These are phyloP conservation scores for Coemansia sp. DNA, from an alignment of 192 early-diverging fungal genomes.

Conservation along the genomic window DNA sequence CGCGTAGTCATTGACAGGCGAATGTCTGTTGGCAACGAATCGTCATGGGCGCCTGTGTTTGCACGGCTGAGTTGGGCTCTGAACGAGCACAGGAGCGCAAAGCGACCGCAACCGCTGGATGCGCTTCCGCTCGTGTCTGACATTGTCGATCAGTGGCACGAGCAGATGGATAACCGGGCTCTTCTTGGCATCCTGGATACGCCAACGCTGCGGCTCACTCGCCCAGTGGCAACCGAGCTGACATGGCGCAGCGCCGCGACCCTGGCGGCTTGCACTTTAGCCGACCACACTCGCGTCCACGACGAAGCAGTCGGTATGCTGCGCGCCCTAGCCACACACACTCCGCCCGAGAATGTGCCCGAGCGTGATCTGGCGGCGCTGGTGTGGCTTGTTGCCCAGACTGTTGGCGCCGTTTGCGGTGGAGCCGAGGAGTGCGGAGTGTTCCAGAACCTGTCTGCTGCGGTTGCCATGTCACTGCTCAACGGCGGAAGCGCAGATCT, in stretches of 20 bases:
- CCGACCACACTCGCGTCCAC: not conserved
- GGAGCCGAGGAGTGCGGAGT: not conserved
- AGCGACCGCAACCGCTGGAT: slow-evolving; percentile 1
- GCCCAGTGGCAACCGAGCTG: slow-evolving; percentile 39
- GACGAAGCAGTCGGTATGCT: slow-evolving; percentile 19
- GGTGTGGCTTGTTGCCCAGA: not conserved
- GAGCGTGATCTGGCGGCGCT: slow-evolving; percentile 9
- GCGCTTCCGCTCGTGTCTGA: slow-evolving; percentile 27
- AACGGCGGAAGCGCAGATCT: not conserved
- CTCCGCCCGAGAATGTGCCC: not conserved
- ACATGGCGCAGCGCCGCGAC: slow-evolving; percentile 19
- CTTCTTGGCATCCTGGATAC: slow-evolving; percentile 4
- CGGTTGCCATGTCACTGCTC: not conserved
- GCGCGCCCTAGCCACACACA: slow-evolving; percentile 14
- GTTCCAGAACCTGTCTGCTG: slow-evolving; percentile 1
- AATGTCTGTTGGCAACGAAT: slow-evolving; percentile 7
- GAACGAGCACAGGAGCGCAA: slow-evolving; percentile 9
- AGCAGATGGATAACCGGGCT: not conserved
- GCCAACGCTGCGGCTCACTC: slow-evolving; percentile 15
- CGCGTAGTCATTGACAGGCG: not conserved
- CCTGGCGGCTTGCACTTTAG: slow-evolving; percentile 19
- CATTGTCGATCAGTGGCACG: slow-evolving; percentile 24
- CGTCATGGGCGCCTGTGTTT: slow-evolving; percentile 34
- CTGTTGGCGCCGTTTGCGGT: not conserved
- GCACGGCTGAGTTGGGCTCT: slow-evolving; percentile 34